Evolutionary conservation across 2,329 filamentous ascomycete genomes (phyloP).

Genomic region (Metarhizium anisopliae): DNA sequence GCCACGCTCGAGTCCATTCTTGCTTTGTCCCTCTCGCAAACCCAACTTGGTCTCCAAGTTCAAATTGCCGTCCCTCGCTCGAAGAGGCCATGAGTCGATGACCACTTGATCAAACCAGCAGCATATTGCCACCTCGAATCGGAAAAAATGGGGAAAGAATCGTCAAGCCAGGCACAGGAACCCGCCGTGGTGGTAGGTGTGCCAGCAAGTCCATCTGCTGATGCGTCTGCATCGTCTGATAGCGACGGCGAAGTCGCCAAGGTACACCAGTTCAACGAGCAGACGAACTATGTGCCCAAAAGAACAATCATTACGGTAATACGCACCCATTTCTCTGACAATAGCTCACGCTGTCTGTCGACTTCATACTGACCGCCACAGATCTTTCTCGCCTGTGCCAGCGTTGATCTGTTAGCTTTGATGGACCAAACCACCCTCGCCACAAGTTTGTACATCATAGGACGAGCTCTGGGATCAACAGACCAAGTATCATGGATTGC

Average conservation of each 20-base stretch:
- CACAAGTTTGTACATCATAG: conserved; percentile 44
- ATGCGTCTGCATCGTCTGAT: conserved; percentile 3
- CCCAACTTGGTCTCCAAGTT: background rate
- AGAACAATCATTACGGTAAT: conserved; percentile 41
- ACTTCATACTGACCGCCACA: conserved; percentile 17
- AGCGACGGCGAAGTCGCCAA: conserved; percentile 12
- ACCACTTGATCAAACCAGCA: background rate
- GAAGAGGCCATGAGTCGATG: background rate
- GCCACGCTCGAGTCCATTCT: background rate
- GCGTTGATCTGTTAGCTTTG: conserved; percentile 43
- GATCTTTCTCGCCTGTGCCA: conserved; percentile 49
- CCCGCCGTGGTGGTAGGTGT: background rate
- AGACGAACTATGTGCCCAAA: conserved; percentile 45
- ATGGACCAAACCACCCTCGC: conserved; percentile 51
- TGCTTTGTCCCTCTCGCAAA: background rate
- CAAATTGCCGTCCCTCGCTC: background rate
- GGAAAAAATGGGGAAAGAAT: background rate
- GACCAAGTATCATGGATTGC: conserved; percentile 46
- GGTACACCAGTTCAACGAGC: conserved; percentile 38
- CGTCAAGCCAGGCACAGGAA: background rate
- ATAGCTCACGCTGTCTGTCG: background rate
- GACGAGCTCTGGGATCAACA: conserved; percentile 38
- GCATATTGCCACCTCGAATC: background rate
- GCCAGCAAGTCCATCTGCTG: conserved; percentile 1
- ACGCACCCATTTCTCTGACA: background rate